Percentiles rank a stretch among this genome's conserved stretches.
Conservation (phyloP, 2,329 filamentous ascomycete species). For the Pleomassaria siparia region DNA sequence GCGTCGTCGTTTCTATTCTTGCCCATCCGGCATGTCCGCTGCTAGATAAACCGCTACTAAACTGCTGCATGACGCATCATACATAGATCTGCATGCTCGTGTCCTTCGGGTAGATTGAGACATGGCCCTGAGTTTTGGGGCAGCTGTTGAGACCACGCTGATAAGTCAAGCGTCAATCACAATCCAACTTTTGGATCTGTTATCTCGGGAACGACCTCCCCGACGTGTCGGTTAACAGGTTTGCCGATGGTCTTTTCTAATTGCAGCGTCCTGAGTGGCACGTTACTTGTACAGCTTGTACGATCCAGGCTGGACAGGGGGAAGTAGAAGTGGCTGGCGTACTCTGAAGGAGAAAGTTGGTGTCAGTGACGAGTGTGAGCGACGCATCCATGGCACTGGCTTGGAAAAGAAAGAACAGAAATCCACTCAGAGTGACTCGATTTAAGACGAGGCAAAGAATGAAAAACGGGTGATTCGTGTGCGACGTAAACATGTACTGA, state of each 20-base stretch:
- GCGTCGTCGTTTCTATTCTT: slow-evolving; percentile 1
- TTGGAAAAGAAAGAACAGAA: too few species aligned
- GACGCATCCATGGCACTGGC: too few species aligned
- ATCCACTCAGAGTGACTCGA: too few species aligned
- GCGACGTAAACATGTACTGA: too few species aligned
- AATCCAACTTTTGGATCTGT: not conserved
- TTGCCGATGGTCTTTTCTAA: not conserved
- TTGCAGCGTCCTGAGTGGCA: not conserved
- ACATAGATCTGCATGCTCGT: not conserved
- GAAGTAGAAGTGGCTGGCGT: too few species aligned
- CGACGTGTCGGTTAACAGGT: not conserved
- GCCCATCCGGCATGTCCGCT: slow-evolving; percentile 7
- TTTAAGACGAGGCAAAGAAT: too few species aligned
- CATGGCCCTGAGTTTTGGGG: not conserved
- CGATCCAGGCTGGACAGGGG: not conserved
- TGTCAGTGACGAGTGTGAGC: too few species aligned
- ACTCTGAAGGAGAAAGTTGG: too few species aligned
- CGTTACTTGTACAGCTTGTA: not conserved
- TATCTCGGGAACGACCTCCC: not conserved
- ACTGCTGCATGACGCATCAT: too few species aligned
- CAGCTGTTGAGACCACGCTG: not conserved
- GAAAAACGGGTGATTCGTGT: too few species aligned
- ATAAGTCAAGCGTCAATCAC: not conserved
- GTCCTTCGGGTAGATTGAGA: not conserved
- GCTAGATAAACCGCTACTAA: too few species aligned